Percentiles rank a stretch among this genome's conserved stretches.
Conservation (phyloP, 805 yeast genomes). For the Blastobotrys robertii region DNA sequence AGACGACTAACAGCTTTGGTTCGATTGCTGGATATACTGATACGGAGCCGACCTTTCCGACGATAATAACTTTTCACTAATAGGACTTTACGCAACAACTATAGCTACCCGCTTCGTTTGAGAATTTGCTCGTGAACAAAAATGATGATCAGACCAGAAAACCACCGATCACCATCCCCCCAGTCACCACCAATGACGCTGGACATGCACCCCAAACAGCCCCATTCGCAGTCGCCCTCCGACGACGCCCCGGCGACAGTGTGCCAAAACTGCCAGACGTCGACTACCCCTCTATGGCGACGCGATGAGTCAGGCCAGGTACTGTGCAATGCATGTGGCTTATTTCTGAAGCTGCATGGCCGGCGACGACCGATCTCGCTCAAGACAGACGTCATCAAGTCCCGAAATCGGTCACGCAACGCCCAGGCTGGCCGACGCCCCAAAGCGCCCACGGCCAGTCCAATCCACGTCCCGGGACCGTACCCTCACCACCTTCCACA, state of each 20-base stretch:
- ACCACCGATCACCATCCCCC: too few species aligned
- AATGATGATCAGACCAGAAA: too few species aligned
- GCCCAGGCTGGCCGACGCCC: not conserved
- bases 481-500: too few species aligned
- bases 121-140: too few species aligned
- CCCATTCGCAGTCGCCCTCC: not conserved
- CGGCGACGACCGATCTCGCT: slow-evolving; percentile 85
- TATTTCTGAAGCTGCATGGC: slow-evolving; percentile 83
- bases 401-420: slow-evolving; percentile 43
- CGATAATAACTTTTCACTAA: too few species aligned
- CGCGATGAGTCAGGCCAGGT: slow-evolving; percentile 87
- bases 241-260: slow-evolving; percentile 4
- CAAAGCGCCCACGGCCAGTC: slow-evolving; percentile 8
- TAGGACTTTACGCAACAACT: too few species aligned
- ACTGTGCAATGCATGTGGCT: slow-evolving; percentile 89
- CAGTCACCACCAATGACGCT: too few species aligned
- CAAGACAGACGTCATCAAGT: slow-evolving; percentile 87
- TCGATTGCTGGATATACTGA: too few species aligned
- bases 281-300: slow-evolving; percentile 92
- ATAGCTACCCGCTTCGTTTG: too few species aligned
- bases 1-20: too few species aligned
- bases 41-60: too few species aligned
- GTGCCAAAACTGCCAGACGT: slow-evolving; percentile 85
- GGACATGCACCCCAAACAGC: too few species aligned
- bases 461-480: not conserved